phyloP scores from a whole-genome alignment of 225 moss, liverwort and hornwort genomes.

The Physcomitrium patens region DNA sequence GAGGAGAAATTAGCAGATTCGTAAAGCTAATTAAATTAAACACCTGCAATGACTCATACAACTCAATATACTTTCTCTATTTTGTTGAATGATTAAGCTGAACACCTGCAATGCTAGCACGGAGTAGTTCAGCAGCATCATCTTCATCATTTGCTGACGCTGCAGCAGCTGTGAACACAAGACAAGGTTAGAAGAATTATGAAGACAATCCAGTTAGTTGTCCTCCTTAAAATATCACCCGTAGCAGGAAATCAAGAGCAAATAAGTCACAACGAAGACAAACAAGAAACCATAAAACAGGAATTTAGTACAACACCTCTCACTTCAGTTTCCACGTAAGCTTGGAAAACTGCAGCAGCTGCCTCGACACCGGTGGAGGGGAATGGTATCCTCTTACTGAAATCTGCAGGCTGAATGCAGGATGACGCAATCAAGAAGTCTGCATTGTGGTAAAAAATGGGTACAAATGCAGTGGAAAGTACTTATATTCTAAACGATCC shows the following conservation, averaged over 20 bases:
- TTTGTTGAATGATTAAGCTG: not conserved
- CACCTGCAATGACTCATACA: conserved; percentile 69
- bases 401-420: conserved; percentile 88
- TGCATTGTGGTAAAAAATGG: conserved; percentile 3
- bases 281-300: conserved; percentile 1
- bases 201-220: conserved; percentile 12
- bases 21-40: conserved; percentile 2
- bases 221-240: conserved; percentile 4
- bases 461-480: conserved; percentile 6
- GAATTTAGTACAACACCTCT: conserved; percentile 59
- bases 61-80: too few species aligned
- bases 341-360: conserved; percentile 91
- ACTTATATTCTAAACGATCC: conserved; percentile 9
- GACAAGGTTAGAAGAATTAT: conserved; percentile 9
- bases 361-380: conserved; percentile 93
- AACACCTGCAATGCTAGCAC: conserved; percentile 92
- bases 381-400: conserved; percentile 95
- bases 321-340: conserved; percentile 89
- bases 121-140: conserved; percentile 78
- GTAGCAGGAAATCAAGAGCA: conserved; percentile 24
- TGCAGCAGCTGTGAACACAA: conserved; percentile 69
- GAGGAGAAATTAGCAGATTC: not conserved
- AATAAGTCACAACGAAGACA: conserved; percentile 11
- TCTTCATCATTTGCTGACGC: conserved; percentile 93
- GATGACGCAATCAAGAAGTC: conserved; percentile 27